These are phyloP conservation scores for Sporothrix euskadiensis DNA, from an alignment of 2,329 filamentous ascomycete genomes.

Conservation along the genomic window DNA sequence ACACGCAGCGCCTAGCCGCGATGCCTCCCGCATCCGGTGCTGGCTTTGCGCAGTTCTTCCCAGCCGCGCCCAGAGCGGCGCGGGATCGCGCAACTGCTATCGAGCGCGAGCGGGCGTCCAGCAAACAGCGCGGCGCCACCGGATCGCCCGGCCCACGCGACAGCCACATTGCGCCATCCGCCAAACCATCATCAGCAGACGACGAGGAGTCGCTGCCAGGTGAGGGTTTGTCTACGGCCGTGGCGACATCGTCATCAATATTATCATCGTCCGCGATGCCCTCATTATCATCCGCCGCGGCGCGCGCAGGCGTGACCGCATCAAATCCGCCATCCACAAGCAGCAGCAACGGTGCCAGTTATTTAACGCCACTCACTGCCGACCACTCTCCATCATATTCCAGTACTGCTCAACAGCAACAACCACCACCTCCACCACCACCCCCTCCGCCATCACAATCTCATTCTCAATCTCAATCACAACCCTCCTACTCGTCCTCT, in stretches of 20 bases:
- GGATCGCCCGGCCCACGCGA: conserved; percentile 36
- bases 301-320: conserved; percentile 60
- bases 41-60: conserved; percentile 85
- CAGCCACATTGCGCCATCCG: conserved; percentile 35
- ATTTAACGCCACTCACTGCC: conserved; percentile 54
- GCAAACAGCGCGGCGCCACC: conserved; percentile 39
- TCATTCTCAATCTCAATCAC: conserved; percentile 31
- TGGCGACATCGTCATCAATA: conserved; percentile 45
- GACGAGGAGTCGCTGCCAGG: conserved; percentile 61
- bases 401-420: neutral
- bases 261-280: neutral
- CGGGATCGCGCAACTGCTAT: conserved; percentile 53
- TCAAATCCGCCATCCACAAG: conserved; percentile 35
- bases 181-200: conserved; percentile 46
- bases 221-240: conserved; percentile 71
- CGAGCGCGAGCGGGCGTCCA: conserved; percentile 58
- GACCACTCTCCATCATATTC: conserved; percentile 53
- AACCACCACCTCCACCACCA: conserved; percentile 49
- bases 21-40: conserved; percentile 77
- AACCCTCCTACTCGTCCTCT: conserved; percentile 11
- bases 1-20: conserved; percentile 44
- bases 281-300: neutral
- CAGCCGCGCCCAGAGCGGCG: conserved; percentile 69
- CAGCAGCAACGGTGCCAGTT: conserved; percentile 45
- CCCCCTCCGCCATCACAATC: conserved; percentile 45